Base-by-base conservation (phyloP, 176 grass and related monocot genomes). In the Oryza meridionalis region DNA sequence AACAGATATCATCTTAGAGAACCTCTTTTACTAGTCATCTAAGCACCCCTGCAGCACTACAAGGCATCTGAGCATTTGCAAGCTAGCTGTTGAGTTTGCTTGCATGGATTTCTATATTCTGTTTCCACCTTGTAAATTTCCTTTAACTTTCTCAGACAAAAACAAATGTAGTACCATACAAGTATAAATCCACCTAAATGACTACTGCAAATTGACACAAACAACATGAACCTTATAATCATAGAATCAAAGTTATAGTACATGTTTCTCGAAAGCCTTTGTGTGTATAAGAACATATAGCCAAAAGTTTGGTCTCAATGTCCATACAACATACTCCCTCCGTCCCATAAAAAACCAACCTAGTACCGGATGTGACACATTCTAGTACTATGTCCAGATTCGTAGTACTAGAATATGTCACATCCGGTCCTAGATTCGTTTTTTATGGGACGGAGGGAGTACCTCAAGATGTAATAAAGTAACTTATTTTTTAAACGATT, bases 161-260 rank as follows among this genome's bases (percentile, higher is more conserved):
- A 58, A 2, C 47, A 8, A 11, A 32, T 76, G 26, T n/a, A 31
- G 24, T 15, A 32, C 14, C 43, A 32, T 55, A 40, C 55, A 77
- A 40, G 24, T 65, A 85, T 43, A 31, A 77, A 70, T 42, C 33
- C 65, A 69, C 53, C 65, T 85, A 77, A n/a, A 19, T 12, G 69
- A 58, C 14, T 70, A 69, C 32, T 40, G 50, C 45, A 58, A 31
- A 68, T 42, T 17, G 45, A 75, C 43, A 67, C 49, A 11, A 81
- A 75, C 11, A 42, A 8, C 55, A 9, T 53, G 19, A 11, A 43
- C 42, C 42, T 49, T 67, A 76, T 32, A 42, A 67, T 42, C 32
- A 58, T 67, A n/a, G 0, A 26, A 53, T 26, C n/a, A 27, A 19
- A 2, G 7, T 21, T 44, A 9, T 61, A 45, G 2, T 84, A 46